Evolutionary conservation across 2,329 filamentous ascomycete species (phyloP), one percentile per base, ranked within the genome.

Genomic region (Venturia oleaginea): DNA sequence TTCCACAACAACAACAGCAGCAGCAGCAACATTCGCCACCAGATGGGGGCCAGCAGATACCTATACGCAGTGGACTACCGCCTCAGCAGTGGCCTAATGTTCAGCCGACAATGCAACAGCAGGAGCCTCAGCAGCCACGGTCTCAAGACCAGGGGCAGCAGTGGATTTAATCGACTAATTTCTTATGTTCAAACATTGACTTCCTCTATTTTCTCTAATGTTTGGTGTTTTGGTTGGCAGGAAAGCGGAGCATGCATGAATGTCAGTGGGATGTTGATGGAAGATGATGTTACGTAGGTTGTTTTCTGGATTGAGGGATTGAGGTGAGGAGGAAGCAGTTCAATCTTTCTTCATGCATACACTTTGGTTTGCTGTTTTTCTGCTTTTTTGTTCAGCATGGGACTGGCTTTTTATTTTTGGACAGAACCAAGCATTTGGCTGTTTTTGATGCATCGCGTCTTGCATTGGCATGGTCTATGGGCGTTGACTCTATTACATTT

Each of bases 91-190:
- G 42, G 61, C 24, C 37, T 3, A 40, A 62, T 7, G 40, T 10
- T 30, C 61, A 62, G 42, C 61, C 37, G 40, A 42, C 19, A 30
- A 24, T 37, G 42, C 61, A 19, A 54, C 42, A 48, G 13, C 42
- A 48, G 40, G 38, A 8, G 24, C 59, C 37, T 40, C 42, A 54
- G 13, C 42, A 38, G 61, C 61, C 43, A 38, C 40, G 11, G 40
- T 40, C n/a, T 24, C n/a, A 32, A 19, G 37, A 37, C n/a, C 37
- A 27, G 17, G 37, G 37, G 3, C 2, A 42, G n/a, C 59, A 60
- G 34, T 60, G 59, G 59, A 60, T 60, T 27, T 60, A 22, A 60
- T 60, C 10, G n/a, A 40, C 27, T 22, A 19, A 34, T 34, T 57
- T 34, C 51, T 34, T 57, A 34, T 34, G 51, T 57, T 10, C 15